Evolutionary conservation across 768 basidiomycete genomes (phyloP).

Genomic region (Cubamyces lactineus): DNA sequence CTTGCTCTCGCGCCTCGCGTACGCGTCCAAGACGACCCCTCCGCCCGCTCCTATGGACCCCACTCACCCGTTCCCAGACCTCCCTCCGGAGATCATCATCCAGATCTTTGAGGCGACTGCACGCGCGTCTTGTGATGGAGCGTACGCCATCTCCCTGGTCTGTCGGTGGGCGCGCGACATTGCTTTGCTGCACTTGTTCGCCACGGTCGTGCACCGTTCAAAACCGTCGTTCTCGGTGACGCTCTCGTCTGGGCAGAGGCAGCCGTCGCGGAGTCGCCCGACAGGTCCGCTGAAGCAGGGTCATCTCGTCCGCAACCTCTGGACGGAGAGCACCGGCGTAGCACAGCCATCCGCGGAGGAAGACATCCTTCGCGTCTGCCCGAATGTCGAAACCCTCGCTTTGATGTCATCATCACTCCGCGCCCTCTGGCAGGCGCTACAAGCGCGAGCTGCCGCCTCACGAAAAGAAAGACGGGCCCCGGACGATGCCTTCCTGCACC

Average conservation of each 20-base stretch:
- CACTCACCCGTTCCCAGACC: constrained; percentile 9
- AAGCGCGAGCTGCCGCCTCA: not conserved
- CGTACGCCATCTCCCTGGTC: constrained; percentile 26
- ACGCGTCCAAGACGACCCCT: not conserved
- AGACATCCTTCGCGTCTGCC: constrained; percentile 25
- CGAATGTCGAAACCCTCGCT: constrained; percentile 29
- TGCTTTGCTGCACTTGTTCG: constrained; percentile 27
- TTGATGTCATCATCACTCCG: constrained; percentile 26
- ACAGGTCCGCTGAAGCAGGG: constrained; percentile 15
- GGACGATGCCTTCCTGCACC: constrained; percentile 7
- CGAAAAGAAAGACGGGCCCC: not conserved
- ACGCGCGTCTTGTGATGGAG: constrained; percentile 17
- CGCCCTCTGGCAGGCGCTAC: constrained; percentile 19
- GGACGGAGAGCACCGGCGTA: constrained; percentile 29
- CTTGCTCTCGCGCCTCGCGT: not conserved
- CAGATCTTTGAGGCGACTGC: constrained; percentile 30
- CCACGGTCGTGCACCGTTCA: constrained; percentile 24
- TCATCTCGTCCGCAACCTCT: constrained; percentile 28
- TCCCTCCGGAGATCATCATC: constrained; percentile 29
- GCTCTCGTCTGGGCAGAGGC: constrained; percentile 11
- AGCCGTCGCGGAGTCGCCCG: constrained; percentile 1
- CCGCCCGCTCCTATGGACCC: not conserved
- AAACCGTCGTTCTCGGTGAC: constrained; percentile 12
- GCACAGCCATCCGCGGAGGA: constrained; percentile 22
- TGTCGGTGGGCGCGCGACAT: constrained; percentile 27